phyloP scores from a whole-genome alignment of 495 filamentous ascomycete species.

The Neurospora sp. region DNA sequence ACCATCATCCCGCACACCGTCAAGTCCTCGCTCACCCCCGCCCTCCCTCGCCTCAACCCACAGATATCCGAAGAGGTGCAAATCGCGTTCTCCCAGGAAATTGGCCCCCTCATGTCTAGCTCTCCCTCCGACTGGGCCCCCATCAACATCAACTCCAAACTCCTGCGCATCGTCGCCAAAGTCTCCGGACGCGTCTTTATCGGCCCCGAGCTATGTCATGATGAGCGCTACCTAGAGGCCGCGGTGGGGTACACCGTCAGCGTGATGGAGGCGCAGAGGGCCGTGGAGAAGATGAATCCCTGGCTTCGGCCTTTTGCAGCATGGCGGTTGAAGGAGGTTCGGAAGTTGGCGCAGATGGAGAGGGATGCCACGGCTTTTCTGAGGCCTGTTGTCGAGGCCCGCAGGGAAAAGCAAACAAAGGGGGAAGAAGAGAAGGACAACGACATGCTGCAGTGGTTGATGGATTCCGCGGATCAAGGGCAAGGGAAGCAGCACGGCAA shows the following conservation, averaged over 20 bases:
- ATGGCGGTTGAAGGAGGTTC: conserved; percentile 22
- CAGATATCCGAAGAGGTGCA: conserved; percentile 18
- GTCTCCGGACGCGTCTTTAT: conserved; percentile 51
- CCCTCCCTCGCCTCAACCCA: conserved; percentile 17
- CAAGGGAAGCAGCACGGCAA: conserved; percentile 7
- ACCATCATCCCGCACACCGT: conserved; percentile 13
- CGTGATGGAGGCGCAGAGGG: conserved; percentile 23
- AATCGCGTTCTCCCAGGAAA: conserved; percentile 11
- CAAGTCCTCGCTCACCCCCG: conserved; percentile 19
- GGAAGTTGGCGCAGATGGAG: conserved; percentile 17
- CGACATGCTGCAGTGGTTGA: conserved; percentile 33
- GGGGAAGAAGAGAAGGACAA: conserved; percentile 16
- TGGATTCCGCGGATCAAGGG: conserved; percentile 9
- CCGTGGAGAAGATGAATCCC: conserved; percentile 18
- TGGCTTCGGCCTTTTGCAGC: conserved; percentile 25
- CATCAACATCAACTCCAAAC: conserved; percentile 25
- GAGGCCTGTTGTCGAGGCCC: conserved; percentile 18
- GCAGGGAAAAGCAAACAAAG: conserved; percentile 6
- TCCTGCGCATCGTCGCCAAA: conserved; percentile 43
- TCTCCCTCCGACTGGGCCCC: conserved; percentile 26
- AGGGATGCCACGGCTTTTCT: conserved; percentile 20
- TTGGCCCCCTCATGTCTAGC: conserved; percentile 6
- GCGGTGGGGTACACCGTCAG: conserved; percentile 50
- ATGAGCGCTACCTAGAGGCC: conserved; percentile 46
- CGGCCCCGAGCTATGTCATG: conserved; percentile 41